phyloP scores from a whole-genome alignment of 495 filamentous ascomycete genomes.

The Aspergillus ellipticus region DNA sequence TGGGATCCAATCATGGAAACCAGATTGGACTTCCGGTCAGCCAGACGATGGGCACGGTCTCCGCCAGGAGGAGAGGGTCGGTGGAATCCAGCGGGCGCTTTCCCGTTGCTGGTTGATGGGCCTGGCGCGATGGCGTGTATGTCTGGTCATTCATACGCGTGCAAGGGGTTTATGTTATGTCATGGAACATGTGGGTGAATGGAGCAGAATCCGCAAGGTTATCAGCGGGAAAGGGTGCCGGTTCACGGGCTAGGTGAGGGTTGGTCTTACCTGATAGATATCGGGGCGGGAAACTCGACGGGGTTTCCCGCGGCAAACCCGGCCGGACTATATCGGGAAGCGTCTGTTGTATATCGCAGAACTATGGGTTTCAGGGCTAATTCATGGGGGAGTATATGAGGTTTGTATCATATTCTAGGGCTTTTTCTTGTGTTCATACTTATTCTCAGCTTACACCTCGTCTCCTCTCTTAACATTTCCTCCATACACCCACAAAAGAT shows the following conservation, averaged over 20 bases:
- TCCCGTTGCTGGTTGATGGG: constrained; percentile 13
- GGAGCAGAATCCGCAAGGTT: constrained; percentile 31
- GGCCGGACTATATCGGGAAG: constrained; percentile 17
- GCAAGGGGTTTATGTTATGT: constrained; percentile 17
- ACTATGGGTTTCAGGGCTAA: constrained; percentile 9
- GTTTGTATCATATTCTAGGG: neutral
- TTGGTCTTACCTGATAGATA: constrained; percentile 17
- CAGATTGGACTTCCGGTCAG: neutral
- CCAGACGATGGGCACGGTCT: constrained; percentile 8
- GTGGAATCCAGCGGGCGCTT: constrained; percentile 8
- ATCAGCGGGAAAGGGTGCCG: constrained; percentile 33
- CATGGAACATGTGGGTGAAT: constrained; percentile 12
- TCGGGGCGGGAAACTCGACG: constrained; percentile 34
- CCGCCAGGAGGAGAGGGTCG: constrained; percentile 13
- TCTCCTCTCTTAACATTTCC: neutral
- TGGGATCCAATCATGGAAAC: constrained; percentile 21
- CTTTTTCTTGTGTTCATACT: neutral
- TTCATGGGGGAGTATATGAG: constrained; percentile 13
- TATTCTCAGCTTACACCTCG: neutral
- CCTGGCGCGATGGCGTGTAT: constrained; percentile 8
- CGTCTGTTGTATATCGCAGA: constrained; percentile 34
- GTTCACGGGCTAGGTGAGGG: constrained; percentile 9
- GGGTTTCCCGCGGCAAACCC: constrained; percentile 40
- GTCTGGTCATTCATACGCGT: neutral
- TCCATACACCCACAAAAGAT: neutral